Evolutionary conservation across 257 asterid genomes (phyloP).

Genomic region (Penstemon newberryi): DNA sequence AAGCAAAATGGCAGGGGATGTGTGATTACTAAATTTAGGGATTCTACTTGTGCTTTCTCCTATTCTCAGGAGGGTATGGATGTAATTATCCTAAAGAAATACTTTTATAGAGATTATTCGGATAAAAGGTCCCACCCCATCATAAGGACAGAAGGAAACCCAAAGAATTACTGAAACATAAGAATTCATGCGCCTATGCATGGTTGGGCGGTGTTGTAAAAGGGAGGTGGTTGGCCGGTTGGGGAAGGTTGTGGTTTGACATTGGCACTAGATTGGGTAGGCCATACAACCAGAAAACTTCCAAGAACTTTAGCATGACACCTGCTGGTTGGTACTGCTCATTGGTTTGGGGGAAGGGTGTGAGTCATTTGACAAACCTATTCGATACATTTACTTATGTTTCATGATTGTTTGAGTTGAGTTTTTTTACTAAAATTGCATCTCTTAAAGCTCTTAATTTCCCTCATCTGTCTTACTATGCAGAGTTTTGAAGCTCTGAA

Average conservation of each 20-base stretch:
- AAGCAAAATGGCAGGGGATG: too few species aligned
- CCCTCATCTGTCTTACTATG: constrained; percentile 29
- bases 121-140: not conserved
- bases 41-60: not conserved
- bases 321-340: not conserved
- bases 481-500: constrained; percentile 99
- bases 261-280: not conserved
- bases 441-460: constrained; percentile 8
- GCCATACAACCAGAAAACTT: not conserved
- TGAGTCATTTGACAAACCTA: not conserved
- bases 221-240: not conserved
- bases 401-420: not conserved
- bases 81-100: not conserved
- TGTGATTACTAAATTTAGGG: too few species aligned
- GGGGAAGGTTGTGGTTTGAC: not conserved
- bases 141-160: not conserved
- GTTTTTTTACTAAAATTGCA: constrained; percentile 3
- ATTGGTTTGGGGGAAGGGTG: not conserved
- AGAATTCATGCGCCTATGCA: not conserved
- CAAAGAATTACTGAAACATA: not conserved
- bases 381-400: not conserved
- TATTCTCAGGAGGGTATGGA: not conserved
- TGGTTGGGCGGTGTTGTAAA: not conserved
- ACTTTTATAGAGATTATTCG: not conserved
- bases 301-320: not conserved